These are phyloP conservation scores for Hymenoscyphus occultus DNA, from an alignment of 2,329 filamentous ascomycete genomes.

Conservation along the genomic window DNA sequence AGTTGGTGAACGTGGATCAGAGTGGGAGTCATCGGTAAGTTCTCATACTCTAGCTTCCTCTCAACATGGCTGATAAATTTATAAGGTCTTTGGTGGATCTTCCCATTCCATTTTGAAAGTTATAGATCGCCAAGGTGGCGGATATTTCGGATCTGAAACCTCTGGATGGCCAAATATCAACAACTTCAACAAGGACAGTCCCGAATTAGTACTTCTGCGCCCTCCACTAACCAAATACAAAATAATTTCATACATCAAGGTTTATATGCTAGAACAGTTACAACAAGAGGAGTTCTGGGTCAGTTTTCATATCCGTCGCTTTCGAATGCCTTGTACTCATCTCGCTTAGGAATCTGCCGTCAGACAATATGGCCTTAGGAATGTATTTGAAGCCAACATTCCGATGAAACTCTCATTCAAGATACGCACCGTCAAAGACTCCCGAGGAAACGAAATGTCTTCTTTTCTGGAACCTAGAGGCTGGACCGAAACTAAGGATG, in stretches of 20 bases:
- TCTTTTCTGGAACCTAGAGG: too few relatives aligned
- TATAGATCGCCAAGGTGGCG: too few relatives aligned
- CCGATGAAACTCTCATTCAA: neutral
- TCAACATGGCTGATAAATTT: neutral
- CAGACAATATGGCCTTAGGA: neutral
- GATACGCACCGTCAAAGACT: neutral
- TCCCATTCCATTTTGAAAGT: too few relatives aligned
- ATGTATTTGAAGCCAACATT: neutral
- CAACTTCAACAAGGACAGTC: neutral
- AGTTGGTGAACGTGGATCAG: neutral
- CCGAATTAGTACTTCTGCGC: neutral
- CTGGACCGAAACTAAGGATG: too few relatives aligned
- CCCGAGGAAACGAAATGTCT: neutral
- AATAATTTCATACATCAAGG: neutral
- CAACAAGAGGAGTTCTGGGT: neutral
- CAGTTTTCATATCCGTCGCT: neutral
- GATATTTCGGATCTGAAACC: too few relatives aligned
- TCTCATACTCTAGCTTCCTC: neutral
- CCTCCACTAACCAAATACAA: neutral
- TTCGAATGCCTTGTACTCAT: neutral
- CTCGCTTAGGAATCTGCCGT: neutral
- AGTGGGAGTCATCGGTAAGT: neutral
- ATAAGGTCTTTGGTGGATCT: neutral
- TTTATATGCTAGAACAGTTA: neutral
- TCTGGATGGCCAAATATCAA: too few relatives aligned